These are phyloP conservation scores for Salicornia ramosissima DNA, from an alignment of 148 eudicot species.

Conservation along the genomic window DNA sequence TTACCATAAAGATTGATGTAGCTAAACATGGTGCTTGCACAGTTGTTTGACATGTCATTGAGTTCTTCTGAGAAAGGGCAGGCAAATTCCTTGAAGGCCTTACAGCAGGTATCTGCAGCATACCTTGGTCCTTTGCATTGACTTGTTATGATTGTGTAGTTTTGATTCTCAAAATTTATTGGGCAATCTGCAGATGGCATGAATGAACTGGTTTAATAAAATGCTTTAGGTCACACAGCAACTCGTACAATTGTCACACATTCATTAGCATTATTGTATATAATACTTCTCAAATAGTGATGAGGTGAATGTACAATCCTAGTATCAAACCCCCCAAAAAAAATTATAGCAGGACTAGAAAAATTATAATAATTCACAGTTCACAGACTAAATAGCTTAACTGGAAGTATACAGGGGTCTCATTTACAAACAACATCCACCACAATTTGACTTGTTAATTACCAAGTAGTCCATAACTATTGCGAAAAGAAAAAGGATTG, in stretches of 20 bases:
- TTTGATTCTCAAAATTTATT: conserved; percentile 56
- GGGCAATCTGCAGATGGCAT: conserved; percentile 47
- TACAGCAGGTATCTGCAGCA: conserved; percentile 36
- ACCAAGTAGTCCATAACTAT: no score
- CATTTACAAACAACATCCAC: no score
- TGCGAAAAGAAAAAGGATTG: no score
- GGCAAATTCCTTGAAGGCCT: conserved; percentile 47
- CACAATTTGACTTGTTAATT: no score
- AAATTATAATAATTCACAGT: no score
- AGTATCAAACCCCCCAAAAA: no score
- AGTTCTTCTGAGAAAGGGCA: conserved; percentile 43
- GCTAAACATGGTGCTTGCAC: conserved; percentile 68
- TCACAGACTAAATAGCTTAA: no score
- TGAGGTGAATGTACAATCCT: background rate
- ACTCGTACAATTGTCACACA: background rate
- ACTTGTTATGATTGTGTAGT: conserved; percentile 79
- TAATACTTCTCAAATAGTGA: background rate
- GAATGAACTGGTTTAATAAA: conserved; percentile 11
- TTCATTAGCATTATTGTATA: background rate
- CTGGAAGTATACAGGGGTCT: no score
- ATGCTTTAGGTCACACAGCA: background rate
- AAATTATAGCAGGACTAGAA: no score
- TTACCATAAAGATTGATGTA: conserved; percentile 66
- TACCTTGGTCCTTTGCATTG: conserved; percentile 83
- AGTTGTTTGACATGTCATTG: conserved; percentile 42